A percentile compares a stretch with the other conserved stretches of the same genome.
phyloP scores from a whole-genome alignment of 345 rosid genomes.

The Boechera stricta region DNA sequence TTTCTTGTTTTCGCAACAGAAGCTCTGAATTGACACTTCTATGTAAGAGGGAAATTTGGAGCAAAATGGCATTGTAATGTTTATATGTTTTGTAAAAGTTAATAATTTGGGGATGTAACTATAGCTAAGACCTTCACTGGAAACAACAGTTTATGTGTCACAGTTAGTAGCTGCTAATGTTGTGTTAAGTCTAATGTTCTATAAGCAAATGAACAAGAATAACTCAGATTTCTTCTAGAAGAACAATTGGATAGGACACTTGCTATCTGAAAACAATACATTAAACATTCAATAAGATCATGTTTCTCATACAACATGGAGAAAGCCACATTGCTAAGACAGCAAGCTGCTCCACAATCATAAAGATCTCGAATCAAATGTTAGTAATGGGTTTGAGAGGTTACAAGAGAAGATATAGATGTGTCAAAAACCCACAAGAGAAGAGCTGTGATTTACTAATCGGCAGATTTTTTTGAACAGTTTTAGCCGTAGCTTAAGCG shows the following conservation, averaged over 20 bases:
- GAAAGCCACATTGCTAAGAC: constrained; percentile 26
- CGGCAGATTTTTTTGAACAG: not conserved
- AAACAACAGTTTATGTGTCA: constrained; percentile 23
- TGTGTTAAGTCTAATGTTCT: not conserved
- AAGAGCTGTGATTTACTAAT: constrained; percentile 8
- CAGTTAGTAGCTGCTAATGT: constrained; percentile 27
- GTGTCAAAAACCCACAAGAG: constrained; percentile 16
- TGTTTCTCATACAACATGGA: constrained; percentile 39
- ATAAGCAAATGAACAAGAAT: constrained; percentile 10
- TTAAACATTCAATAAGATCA: constrained; percentile 1
- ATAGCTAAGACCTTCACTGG: constrained; percentile 35
- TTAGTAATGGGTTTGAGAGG: constrained; percentile 28
- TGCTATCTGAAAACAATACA: not conserved
- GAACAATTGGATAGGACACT: not conserved
- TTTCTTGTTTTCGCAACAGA: constrained; percentile 10
- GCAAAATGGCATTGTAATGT: constrained; percentile 32
- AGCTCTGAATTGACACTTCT: constrained; percentile 22
- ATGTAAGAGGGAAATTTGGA: constrained; percentile 28
- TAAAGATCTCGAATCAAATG: constrained; percentile 6
- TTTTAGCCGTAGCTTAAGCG: constrained; percentile 48
- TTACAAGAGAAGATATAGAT: constrained; percentile 17
- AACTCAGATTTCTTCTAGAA: not conserved
- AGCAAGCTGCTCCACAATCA: constrained; percentile 32
- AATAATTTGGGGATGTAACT: constrained; percentile 33
- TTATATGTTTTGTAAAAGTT: constrained; percentile 28